Conservation (phyloP, 176 grass and related monocot genomes). For the Aegilops speltoides region DNA sequence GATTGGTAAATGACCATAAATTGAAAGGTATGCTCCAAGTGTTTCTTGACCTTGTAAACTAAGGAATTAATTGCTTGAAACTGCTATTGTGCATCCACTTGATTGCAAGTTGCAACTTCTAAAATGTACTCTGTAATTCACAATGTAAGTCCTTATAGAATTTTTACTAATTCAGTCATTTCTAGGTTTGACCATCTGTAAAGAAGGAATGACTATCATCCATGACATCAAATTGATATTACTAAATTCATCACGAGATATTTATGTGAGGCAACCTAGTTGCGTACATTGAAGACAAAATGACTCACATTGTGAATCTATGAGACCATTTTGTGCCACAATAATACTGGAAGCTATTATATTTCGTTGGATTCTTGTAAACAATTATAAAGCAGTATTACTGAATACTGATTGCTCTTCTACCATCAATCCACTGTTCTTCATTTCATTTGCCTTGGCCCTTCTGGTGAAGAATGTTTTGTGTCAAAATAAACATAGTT, state of each 20-base stretch:
- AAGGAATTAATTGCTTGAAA: not conserved
- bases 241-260: not conserved
- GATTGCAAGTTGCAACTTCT: slow-evolving; percentile 2
- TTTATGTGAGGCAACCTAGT: not conserved
- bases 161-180: not conserved
- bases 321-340: not conserved
- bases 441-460: not conserved
- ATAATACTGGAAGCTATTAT: slow-evolving; percentile 3
- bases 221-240: not conserved
- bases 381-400: not conserved
- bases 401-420: not conserved
- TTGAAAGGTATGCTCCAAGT: not conserved
- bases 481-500: slow-evolving; percentile 19
- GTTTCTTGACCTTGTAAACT: not conserved
- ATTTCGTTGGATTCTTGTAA: not conserved
- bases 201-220: not conserved
- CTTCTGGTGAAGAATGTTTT: not conserved
- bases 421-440: not conserved
- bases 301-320: not conserved
- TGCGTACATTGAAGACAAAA: not conserved
- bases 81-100: slow-evolving; percentile 7
- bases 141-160: not conserved
- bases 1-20: slow-evolving; percentile 1
- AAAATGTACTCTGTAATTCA: not conserved
- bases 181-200: not conserved